A percentile compares a stretch with the other conserved stretches of the same genome.
These are phyloP conservation scores for Cetradonia linearis DNA, from an alignment of 495 filamentous ascomycete species.

Conservation along the genomic window DNA sequence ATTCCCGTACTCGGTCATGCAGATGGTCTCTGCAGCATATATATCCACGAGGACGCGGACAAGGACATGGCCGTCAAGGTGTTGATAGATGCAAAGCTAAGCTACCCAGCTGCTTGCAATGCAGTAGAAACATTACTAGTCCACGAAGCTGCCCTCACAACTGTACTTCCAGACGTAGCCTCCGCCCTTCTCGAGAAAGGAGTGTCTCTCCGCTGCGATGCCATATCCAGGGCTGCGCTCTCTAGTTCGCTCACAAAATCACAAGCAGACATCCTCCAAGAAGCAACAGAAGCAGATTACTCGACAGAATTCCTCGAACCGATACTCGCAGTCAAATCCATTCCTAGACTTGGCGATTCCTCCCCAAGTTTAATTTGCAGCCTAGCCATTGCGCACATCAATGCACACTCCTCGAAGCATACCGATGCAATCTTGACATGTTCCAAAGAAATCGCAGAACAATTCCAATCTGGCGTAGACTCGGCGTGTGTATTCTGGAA, in stretches of 20 bases:
- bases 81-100: constrained; percentile 81
- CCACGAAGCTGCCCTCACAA: constrained; percentile 57
- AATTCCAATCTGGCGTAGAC: constrained; percentile 76
- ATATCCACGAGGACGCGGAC: constrained; percentile 74
- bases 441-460: constrained; percentile 51
- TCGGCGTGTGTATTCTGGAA: constrained; percentile 96
- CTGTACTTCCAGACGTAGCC: constrained; percentile 61
- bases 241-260: constrained; percentile 27
- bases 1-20: constrained; percentile 97
- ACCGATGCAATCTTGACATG: constrained; percentile 84
- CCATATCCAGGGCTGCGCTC: constrained; percentile 51
- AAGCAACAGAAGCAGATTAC: constrained; percentile 60
- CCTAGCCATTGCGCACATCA: constrained; percentile 79
- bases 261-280: constrained; percentile 43
- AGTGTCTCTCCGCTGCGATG: constrained; percentile 78
- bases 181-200: constrained; percentile 60
- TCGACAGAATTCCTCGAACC: constrained; percentile 84
- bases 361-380: constrained; percentile 36
- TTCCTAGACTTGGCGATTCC: constrained; percentile 38
- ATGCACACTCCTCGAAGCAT: constrained; percentile 83
- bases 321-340: constrained; percentile 72
- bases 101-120: constrained; percentile 97
- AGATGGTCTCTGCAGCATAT: constrained; percentile 86
- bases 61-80: constrained; percentile 61
- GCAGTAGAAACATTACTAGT: constrained; percentile 81